Percentiles rank a stretch among this genome's conserved stretches.
phyloP scores from a whole-genome alignment of 257 asterid species.

The Solanum sitiens region DNA sequence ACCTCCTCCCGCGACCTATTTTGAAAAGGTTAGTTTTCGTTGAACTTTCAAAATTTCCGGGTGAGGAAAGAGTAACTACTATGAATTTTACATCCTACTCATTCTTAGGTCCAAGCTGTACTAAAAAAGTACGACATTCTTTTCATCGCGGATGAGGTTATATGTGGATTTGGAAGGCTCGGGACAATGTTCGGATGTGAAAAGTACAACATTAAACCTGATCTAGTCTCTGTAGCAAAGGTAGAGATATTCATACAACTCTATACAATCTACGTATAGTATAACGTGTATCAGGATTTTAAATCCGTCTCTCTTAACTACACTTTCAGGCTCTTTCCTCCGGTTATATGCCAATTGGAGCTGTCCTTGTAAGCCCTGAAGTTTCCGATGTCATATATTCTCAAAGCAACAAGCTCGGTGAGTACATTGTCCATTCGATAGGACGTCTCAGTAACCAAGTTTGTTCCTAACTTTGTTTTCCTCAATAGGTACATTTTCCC shows the following conservation, averaged over 20 bases:
- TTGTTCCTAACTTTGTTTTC: neutral
- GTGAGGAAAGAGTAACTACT: neutral
- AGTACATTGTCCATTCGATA: neutral
- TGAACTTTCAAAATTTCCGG: neutral
- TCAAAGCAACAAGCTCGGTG: conserved; percentile 90
- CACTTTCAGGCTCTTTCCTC: conserved; percentile 80
- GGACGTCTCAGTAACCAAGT: neutral
- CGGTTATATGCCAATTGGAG: conserved; percentile 94
- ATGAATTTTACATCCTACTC: neutral
- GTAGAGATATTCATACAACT: conserved; percentile 15
- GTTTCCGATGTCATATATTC: conserved; percentile 64
- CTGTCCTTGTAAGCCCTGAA: conserved; percentile 78
- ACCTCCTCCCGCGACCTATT: conserved; percentile 85
- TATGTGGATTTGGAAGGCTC: conserved; percentile 91
- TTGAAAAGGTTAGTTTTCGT: conserved; percentile 52
- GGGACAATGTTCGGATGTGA: conserved; percentile 95
- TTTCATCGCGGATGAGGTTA: conserved; percentile 91
- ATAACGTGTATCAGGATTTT: neutral
- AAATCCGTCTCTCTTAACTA: neutral
- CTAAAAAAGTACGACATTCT: conserved; percentile 77
- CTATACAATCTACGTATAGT: neutral
- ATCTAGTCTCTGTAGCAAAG: conserved; percentile 92
- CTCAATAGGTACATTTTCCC: conserved; percentile 62
- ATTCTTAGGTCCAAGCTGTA: conserved; percentile 69
- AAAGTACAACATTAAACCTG: conserved; percentile 82